Conservation (phyloP, 75 land plant species). For the Pseudotsuga menziesii region DNA sequence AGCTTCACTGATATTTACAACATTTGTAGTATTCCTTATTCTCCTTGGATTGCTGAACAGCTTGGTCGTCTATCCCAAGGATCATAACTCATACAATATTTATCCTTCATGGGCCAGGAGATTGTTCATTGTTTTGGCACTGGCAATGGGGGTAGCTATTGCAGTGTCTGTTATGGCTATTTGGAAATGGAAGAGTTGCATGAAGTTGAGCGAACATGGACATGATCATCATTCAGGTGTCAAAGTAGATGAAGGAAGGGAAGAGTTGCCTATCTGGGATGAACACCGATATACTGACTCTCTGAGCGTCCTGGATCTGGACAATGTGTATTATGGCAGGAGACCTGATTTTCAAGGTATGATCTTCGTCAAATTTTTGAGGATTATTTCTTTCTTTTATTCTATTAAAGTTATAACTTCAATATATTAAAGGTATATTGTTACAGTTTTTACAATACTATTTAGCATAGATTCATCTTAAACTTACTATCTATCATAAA, state of each 20-base stretch:
- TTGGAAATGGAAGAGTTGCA: slow-evolving; percentile 21
- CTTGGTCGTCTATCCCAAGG: slow-evolving; percentile 17
- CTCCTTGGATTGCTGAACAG: slow-evolving; percentile 23
- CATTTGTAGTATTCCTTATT: slow-evolving; percentile 25
- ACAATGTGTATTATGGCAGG: slow-evolving; percentile 38
- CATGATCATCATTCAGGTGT: too few species aligned
- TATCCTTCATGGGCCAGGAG: slow-evolving; percentile 35
- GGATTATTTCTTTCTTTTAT: too few species aligned
- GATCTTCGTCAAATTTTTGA: too few species aligned
- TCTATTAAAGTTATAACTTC: too few species aligned
- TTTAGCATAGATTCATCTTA: too few species aligned
- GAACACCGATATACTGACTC: background rate
- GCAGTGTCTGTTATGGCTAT: slow-evolving; percentile 7
- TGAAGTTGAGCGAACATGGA: slow-evolving; percentile 8
- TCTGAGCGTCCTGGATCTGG: slow-evolving; percentile 6
- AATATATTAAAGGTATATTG: too few species aligned
- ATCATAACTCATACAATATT: slow-evolving; percentile 16
- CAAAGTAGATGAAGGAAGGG: background rate
- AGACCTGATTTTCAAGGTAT: slow-evolving; percentile 54
- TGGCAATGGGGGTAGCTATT: slow-evolving; percentile 21
- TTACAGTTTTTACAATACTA: too few species aligned
- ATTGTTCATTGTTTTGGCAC: slow-evolving; percentile 31
- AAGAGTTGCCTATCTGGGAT: background rate
- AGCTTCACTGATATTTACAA: slow-evolving; percentile 16
- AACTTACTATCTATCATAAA: too few species aligned